Evolutionary conservation across 2,329 filamentous ascomycete species (phyloP), one percentile per base, ranked within the genome.

Genomic region (Ophiostoma tasmaniense): DNA sequence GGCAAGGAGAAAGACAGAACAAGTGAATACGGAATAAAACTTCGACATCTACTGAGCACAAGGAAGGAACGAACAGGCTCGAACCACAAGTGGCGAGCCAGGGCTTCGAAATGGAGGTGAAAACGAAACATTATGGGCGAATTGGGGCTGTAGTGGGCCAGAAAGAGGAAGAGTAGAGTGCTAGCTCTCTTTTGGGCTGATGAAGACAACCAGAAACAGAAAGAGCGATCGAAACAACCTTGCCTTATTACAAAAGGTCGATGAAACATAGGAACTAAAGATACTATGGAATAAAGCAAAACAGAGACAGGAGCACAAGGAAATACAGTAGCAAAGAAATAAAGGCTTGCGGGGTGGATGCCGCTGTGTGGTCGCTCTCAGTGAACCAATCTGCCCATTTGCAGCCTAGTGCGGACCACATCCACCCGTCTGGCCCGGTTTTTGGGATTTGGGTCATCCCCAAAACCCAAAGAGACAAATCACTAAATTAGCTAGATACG

Each of bases 341-440:
- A 22, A 69, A 70, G 72, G 50, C 28, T 62, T 64, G 61, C 61
- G 61, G 61, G 61, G 61, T 39, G 61, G 55, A 33, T 64, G n/a
- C 61, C 42, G 62, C 33, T 61, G 62, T n/a, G 67, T 62, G 39
- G 20, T 42, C 42, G 45, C 67, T 25, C 33, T 66, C 55, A 14
- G 13, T 25, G n/a, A 35, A 61, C 20, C 45, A 39, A 7, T 33
- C 45, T 39, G 64, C 52, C 64, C 37, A 17, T 25, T 62, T 62
- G 14, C 25, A 61, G 64, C 45, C 35, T 66, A 69, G 68, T 52
- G 68, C 37, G 61, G 35, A 37, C 64, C 61, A 64, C 33, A 64
- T 6, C 30, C 61, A 37, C 28, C 28, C 61, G 61, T 17, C 59
- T 64, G 59, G 59, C 59, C 59, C 30, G 59, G 59, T 37, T 61